Base-by-base conservation (phyloP, 805 yeast genomes). In the Spathaspora gorwiae region DNA sequence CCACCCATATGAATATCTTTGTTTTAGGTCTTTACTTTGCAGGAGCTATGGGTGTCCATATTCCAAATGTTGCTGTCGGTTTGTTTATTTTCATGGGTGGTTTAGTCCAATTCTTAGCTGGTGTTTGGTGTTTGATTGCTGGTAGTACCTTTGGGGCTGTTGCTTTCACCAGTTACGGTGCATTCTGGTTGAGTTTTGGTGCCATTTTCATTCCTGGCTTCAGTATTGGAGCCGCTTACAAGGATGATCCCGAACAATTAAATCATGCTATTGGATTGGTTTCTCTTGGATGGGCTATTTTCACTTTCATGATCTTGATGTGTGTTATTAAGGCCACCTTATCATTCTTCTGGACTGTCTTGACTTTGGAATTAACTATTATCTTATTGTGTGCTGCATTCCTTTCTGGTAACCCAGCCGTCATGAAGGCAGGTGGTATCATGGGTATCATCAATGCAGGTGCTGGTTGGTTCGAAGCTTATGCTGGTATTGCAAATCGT, bases 261-360 rank as follows among this genome's bases (percentile, higher is more conserved):
- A 59, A 60, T 35, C 78, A 80, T 50, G 83, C 79, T 1, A 53
- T 76, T 26, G 88, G 86, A 1, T 76, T 81, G 52, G 80, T 70
- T 59, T 56, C 80, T 30, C 58, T 79, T 1, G 86, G 84, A 11
- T 81, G 87, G 86, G 70, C 77, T 6, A 76, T 83, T 12, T 83
- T 81, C 68, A 76, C 85, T 9, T 79, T 79, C 51, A 64, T 81
- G 64, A 70, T 81, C 61, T 61, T 78, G 56, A 55, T 80, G 48
- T 75, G 79, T 53, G 77, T 86, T 3, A 62, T 72, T 56, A 76
- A 75, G 54, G 69, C 81, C 4, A 76, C 82, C 1, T 52, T 71
- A 43, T 58, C 71, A 7, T 72, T 82, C 62, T 77, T 78, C 56
- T 55, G 70, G 14, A 66, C 79, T 47, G 76, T 78, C 56, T 55